phyloP scores from a whole-genome alignment of 2,329 filamentous ascomycete species.

The Furcasterigmium furcatum region DNA sequence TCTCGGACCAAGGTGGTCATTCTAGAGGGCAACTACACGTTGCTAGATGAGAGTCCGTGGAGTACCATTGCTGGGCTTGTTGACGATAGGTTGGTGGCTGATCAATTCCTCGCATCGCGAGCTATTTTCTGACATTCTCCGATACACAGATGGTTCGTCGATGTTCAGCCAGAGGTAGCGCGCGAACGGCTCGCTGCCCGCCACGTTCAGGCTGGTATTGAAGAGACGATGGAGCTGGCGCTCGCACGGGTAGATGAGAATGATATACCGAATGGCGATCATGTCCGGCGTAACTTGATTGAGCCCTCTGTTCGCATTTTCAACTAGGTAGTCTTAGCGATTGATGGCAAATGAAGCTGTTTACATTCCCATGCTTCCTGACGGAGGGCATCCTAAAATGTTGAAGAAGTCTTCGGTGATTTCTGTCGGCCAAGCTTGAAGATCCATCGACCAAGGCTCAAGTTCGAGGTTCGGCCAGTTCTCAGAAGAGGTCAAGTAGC shows the following conservation, averaged over 20 bases:
- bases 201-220: slow-evolving; percentile 22
- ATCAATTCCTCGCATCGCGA: background rate
- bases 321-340: slow-evolving; percentile 11
- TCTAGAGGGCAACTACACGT: slow-evolving; percentile 48
- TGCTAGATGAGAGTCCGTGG: slow-evolving; percentile 43
- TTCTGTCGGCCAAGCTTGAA: slow-evolving; percentile 16
- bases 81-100: slow-evolving; percentile 31
- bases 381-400: slow-evolving; percentile 19
- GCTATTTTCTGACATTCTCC: background rate
- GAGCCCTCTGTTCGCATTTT: slow-evolving; percentile 18
- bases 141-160: slow-evolving; percentile 25
- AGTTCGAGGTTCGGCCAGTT: slow-evolving; percentile 10
- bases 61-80: slow-evolving; percentile 35
- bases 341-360: background rate
- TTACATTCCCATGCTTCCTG: slow-evolving; percentile 7
- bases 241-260: slow-evolving; percentile 19
- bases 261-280: slow-evolving; percentile 23
- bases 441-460: slow-evolving; percentile 19
- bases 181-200: slow-evolving; percentile 16
- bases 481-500: slow-evolving; percentile 3
- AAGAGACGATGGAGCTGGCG: slow-evolving; percentile 18
- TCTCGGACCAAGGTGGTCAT: slow-evolving; percentile 44
- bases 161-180: slow-evolving; percentile 16
- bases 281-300: slow-evolving; percentile 18
- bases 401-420: slow-evolving; percentile 14